Percentiles rank a stretch among this genome's conserved stretches.
Evolutionary conservation across 805 yeast species (phyloP).

Genomic region (Phaffomyces thermotolerans): DNA sequence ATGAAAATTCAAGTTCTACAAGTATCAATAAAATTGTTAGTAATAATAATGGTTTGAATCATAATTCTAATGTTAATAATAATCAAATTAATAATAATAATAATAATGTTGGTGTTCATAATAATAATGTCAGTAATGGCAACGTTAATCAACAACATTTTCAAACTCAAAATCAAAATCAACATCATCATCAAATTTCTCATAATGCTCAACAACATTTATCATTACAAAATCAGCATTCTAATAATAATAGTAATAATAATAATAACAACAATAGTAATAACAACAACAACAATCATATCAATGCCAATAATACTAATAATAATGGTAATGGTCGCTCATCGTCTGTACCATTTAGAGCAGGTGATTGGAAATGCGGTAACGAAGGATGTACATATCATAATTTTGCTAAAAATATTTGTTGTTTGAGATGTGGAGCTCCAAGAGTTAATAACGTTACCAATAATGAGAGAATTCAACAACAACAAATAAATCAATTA

Average conservation of each 20-base stretch:
- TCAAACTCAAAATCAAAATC: slow-evolving; percentile 6
- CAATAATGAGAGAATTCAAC: slow-evolving; percentile 2
- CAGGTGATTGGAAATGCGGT: slow-evolving; percentile 94
- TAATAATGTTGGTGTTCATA: slow-evolving; percentile 1
- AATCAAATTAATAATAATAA: slow-evolving; percentile 1
- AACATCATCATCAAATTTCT: slow-evolving; percentile 12
- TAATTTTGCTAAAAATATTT: slow-evolving; percentile 84
- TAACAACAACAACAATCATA: slow-evolving; percentile 9
- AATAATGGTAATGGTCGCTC: slow-evolving; percentile 19
- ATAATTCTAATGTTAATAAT: background rate
- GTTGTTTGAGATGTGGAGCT: slow-evolving; percentile 84
- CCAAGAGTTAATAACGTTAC: slow-evolving; percentile 34
- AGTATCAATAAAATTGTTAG: slow-evolving; percentile 6
- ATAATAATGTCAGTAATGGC: slow-evolving; percentile 1
- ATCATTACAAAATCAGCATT: slow-evolving; percentile 3
- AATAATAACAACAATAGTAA: slow-evolving; percentile 4
- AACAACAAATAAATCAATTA: slow-evolving; percentile 4
- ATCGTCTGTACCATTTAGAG: slow-evolving; percentile 82
- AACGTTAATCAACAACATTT: slow-evolving; percentile 9
- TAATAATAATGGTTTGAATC: background rate
- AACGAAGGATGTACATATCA: slow-evolving; percentile 77
- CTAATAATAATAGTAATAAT: slow-evolving; percentile 6
- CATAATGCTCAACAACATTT: slow-evolving; percentile 8
- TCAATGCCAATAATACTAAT: slow-evolving; percentile 14
- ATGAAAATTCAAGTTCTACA: slow-evolving; percentile 9